A percentile compares a stretch with the other conserved stretches of the same genome.
These are phyloP conservation scores for Myriosclerotinia scirpicola DNA, from an alignment of 2,329 filamentous ascomycete genomes.

Conservation along the genomic window DNA sequence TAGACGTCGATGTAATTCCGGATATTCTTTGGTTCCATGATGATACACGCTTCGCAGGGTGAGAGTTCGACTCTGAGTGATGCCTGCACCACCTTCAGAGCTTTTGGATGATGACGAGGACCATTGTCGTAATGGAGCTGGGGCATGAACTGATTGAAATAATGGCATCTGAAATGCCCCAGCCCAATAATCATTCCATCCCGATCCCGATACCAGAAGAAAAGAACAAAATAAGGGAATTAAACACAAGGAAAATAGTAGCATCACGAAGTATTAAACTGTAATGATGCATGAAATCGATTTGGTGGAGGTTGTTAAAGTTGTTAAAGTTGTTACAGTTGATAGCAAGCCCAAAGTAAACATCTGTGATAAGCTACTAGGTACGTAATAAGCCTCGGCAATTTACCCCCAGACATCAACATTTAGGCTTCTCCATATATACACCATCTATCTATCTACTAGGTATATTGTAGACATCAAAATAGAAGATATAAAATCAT, in stretches of 20 bases:
- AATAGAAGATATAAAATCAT: too few relatives aligned
- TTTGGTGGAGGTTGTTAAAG: not conserved
- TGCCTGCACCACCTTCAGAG: not conserved
- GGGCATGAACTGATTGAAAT: constrained; percentile 10
- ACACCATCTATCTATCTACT: too few relatives aligned
- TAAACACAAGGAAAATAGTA: constrained; percentile 15
- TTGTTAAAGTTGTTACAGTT: not conserved
- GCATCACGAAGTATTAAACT: constrained; percentile 21
- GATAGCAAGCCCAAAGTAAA: not conserved
- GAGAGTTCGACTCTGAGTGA: constrained; percentile 16
- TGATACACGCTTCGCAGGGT: constrained; percentile 23
- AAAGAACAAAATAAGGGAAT: constrained; percentile 9
- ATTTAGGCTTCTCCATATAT: too few relatives aligned
- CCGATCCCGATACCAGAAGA: constrained; percentile 15
- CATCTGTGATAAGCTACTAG: not conserved
- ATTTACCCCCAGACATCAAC: constrained; percentile 5
- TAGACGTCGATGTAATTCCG: constrained; percentile 21
- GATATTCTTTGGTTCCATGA: constrained; percentile 20
- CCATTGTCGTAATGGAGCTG: constrained; percentile 3
- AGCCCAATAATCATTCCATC: constrained; percentile 20
- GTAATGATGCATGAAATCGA: not conserved
- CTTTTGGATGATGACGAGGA: constrained; percentile 9
- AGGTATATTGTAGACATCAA: too few relatives aligned
- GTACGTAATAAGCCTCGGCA: constrained; percentile 11
- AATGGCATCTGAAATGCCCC: constrained; percentile 16